Evolutionary conservation across 164 flowering plant species (phyloP).

Genomic region (Nymphaea colorata): DNA sequence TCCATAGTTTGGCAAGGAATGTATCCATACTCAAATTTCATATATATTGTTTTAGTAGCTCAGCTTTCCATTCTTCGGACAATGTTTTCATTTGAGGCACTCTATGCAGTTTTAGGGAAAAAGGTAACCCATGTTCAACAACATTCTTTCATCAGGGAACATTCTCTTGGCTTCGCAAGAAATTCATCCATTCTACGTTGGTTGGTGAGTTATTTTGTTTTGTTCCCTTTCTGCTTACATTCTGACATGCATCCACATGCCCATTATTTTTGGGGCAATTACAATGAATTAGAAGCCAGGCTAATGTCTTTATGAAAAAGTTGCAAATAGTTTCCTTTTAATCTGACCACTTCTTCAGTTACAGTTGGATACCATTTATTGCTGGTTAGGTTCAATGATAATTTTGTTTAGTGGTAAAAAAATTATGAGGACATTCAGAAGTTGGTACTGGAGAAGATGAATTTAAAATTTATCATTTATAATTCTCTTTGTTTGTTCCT

Average conservation of each 20-base stretch:
- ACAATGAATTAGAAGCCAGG: not conserved
- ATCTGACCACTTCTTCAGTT: not conserved
- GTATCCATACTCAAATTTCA: too few species aligned
- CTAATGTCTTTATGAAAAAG: not conserved
- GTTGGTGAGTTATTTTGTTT: slow-evolving; percentile 41
- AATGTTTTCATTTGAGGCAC: not conserved
- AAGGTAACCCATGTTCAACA: slow-evolving; percentile 67
- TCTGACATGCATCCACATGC: not conserved
- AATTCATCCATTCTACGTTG: slow-evolving; percentile 35
- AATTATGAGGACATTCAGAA: too few species aligned
- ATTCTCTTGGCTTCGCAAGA: slow-evolving; percentile 52
- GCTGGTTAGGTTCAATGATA: too few species aligned
- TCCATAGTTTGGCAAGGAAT: not conserved
- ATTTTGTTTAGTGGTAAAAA: too few species aligned
- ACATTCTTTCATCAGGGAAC: slow-evolving; percentile 68
- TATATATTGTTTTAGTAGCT: too few species aligned
- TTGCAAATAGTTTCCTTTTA: not conserved
- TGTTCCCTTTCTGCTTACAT: not conserved
- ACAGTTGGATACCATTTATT: not conserved
- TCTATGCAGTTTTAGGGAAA: slow-evolving; percentile 40
- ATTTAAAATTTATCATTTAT: too few species aligned
- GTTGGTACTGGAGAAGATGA: too few species aligned
- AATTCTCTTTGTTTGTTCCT: too few species aligned
- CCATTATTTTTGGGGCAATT: too few species aligned
- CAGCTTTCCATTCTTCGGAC: not conserved